Conservation (phyloP, 2,329 filamentous ascomycete species). For the Phyllosticta paracitricarpa region DNA sequence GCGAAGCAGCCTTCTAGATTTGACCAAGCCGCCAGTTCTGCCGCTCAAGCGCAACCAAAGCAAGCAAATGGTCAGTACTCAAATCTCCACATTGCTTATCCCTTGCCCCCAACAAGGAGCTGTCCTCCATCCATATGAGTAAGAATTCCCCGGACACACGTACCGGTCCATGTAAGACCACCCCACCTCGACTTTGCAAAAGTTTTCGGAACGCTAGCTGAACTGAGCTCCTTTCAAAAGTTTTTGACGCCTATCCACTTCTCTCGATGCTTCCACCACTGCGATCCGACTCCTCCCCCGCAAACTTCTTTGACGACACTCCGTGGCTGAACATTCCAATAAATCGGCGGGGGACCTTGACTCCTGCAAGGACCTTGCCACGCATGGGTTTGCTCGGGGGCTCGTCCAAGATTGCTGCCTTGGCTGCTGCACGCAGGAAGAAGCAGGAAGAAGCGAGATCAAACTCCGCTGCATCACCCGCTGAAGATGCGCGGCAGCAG, state of each 20-base stretch:
- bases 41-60: slow-evolving; percentile 29
- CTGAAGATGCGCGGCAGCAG: slow-evolving; percentile 12
- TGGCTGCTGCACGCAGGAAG: slow-evolving; percentile 78
- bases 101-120: slow-evolving; percentile 4
- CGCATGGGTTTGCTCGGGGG: slow-evolving; percentile 70
- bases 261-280: slow-evolving; percentile 4
- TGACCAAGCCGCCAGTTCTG: slow-evolving; percentile 34
- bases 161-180: slow-evolving; percentile 6
- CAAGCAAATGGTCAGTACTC: slow-evolving; percentile 37
- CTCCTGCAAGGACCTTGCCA: slow-evolving; percentile 50
- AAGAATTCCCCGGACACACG: slow-evolving; percentile 2
- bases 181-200: background rate
- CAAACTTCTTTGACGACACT: slow-evolving; percentile 68
- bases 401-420: slow-evolving; percentile 69
- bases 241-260: slow-evolving; percentile 3
- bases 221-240: background rate
- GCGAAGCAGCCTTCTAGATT: slow-evolving; percentile 34
- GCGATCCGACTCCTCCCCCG: slow-evolving; percentile 28
- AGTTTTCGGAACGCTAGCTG: background rate
- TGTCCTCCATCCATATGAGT: slow-evolving; percentile 14
- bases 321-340: slow-evolving; percentile 71
- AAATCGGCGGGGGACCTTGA: slow-evolving; percentile 51
- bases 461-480: slow-evolving; percentile 10
- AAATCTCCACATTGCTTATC: slow-evolving; percentile 5
- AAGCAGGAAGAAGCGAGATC: slow-evolving; percentile 57